Base-by-base conservation (phyloP, 2,329 filamentous ascomycete species). In the Lachnellula suecica region DNA sequence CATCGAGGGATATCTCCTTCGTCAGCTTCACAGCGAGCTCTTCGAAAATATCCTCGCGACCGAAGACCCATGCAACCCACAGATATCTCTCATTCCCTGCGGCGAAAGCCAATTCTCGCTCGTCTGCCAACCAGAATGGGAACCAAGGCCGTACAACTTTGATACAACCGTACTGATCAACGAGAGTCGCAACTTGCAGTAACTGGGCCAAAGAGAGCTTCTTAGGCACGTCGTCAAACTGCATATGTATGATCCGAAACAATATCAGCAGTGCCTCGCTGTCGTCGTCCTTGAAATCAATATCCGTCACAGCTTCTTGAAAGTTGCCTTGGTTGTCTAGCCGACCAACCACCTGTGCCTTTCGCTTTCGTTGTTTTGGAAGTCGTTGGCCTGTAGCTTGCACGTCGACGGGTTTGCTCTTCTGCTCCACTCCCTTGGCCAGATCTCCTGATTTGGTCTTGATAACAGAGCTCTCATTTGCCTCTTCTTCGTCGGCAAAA, bases 61-160 rank as follows among this genome's bases (percentile, higher is more conserved):
- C 50, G 35, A 56, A 56, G 10, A 44, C 47, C 53, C 45, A 58
- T 17, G 42, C 34, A 31, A 58, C 56, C 13, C 37, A 57, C 13
- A 58, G 24, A 47, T 44, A 50, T 5, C 49, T 43, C 29, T 58
- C 40, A 1, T 54, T 6, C 7, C 35, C 45, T 17, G 23, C 8
- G 9, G 13, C 17, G 13, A 23, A 13, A 8, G 44, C 40, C 27
- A 45, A 9, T 2, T 11, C n/a, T 3, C 25, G 23, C 15, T 43
- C 29, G 4, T 38, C 23, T 4, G 27, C 4, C 7, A 56, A 20
- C 51, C 51, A 54, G 13, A 11, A 19, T 6, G 31, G 3, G 5
- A 57, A 15, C 51, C 51, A 59, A 7, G 43, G 48, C 19, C 22
- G 24, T 2, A 53, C 49, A 2, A 58, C 23, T 3, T 41, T 24